phyloP scores from a whole-genome alignment of 495 filamentous ascomycete species.

The Penicillium daleae region DNA sequence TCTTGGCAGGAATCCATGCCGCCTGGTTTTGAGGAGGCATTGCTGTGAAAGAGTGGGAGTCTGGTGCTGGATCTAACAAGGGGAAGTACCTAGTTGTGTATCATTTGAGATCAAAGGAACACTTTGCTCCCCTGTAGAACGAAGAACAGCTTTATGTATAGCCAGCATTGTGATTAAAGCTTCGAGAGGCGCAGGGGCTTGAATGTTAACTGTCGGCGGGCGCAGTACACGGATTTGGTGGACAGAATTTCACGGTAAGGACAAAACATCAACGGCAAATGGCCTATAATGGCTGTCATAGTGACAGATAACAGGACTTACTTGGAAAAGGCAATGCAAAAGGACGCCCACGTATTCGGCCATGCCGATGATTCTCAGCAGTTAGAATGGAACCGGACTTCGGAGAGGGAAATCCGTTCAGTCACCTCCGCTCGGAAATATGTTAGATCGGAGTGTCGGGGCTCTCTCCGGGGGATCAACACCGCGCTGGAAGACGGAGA shows the following conservation, averaged over 20 bases:
- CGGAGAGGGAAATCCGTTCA: background rate
- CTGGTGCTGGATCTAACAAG: background rate
- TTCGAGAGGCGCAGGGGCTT: background rate
- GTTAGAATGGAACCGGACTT: background rate
- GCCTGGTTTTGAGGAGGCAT: slow-evolving; percentile 1
- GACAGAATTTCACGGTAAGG: background rate
- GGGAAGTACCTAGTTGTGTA: background rate
- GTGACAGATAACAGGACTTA: too few relatives aligned
- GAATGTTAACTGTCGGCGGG: background rate
- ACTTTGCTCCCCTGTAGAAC: background rate
- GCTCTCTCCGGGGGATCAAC: background rate
- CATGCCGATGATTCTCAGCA: background rate
- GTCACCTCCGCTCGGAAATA: background rate
- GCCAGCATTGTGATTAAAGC: background rate
- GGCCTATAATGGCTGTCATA: too few relatives aligned
- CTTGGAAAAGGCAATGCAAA: too few relatives aligned
- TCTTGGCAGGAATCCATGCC: background rate
- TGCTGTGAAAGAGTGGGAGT: background rate
- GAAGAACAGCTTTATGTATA: background rate
- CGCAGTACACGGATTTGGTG: background rate
- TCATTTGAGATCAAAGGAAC: background rate
- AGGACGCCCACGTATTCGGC: too few relatives aligned
- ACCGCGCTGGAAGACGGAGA: background rate
- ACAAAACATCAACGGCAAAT: background rate
- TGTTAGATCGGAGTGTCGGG: background rate